Percentiles rank a stretch among this genome's conserved stretches.
These are phyloP conservation scores for Chamaecrista fasciculata DNA, from an alignment of 306 rosid species.

Conservation along the genomic window DNA sequence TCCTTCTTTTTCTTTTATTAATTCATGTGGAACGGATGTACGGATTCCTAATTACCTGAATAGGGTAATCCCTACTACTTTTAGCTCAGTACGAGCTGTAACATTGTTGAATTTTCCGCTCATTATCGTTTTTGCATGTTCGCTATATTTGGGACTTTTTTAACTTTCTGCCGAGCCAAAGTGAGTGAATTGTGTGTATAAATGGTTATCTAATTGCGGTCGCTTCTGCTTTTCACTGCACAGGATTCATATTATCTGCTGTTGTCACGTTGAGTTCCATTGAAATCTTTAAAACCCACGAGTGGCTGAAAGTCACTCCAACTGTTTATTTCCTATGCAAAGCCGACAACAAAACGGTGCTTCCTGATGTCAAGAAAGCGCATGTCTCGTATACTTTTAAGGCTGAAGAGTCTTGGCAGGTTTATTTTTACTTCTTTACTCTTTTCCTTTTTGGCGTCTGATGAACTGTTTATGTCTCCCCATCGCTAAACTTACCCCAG, in stretches of 20 bases:
- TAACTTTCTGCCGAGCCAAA: neutral
- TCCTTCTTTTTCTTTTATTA: no score
- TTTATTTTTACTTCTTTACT: neutral
- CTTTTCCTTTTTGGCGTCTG: neutral
- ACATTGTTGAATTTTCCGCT: neutral
- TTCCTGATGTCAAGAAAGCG: conserved; percentile 64
- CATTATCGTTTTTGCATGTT: neutral
- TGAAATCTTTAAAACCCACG: conserved; percentile 62
- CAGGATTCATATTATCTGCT: conserved; percentile 58
- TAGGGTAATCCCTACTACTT: neutral
- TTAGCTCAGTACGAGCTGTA: neutral
- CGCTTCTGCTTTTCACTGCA: neutral
- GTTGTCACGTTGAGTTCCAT: conserved; percentile 63
- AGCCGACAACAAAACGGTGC: conserved; percentile 53
- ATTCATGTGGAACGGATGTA: neutral
- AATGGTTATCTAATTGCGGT: neutral
- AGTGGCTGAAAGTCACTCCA: conserved; percentile 53
- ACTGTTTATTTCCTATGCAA: conserved; percentile 68
- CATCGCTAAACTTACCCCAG: neutral
- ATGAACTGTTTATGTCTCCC: neutral
- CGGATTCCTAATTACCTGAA: neutral
- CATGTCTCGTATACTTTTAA: conserved; percentile 54
- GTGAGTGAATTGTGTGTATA: neutral
- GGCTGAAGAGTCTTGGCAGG: conserved; percentile 97
- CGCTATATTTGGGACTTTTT: neutral